Conservation (phyloP, 306 rosid genomes). For the Prosopis cineraria region DNA sequence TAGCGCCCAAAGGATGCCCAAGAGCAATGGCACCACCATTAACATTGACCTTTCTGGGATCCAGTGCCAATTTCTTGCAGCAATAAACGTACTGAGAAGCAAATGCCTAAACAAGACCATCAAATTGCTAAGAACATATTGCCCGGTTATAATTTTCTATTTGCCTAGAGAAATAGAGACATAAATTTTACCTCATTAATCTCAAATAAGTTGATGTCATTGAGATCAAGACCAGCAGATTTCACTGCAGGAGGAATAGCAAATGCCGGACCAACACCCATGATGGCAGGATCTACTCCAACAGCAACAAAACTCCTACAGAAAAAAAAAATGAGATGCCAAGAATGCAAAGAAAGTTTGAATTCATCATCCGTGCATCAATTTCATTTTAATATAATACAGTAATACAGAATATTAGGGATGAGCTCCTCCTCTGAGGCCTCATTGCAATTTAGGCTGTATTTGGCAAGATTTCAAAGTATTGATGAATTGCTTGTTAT, state of each 20-base stretch:
- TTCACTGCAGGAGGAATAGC: constrained; percentile 93
- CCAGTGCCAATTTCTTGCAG: constrained; percentile 80
- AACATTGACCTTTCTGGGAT: constrained; percentile 74
- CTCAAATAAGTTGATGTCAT: constrained; percentile 70
- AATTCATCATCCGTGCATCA: background rate
- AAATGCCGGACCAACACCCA: constrained; percentile 93
- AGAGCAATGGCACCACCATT: constrained; percentile 95
- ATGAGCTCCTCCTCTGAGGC: background rate
- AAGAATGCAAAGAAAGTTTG: background rate
- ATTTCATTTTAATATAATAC: background rate
- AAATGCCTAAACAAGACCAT: constrained; percentile 69
- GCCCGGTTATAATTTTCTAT: background rate
- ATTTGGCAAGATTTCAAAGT: background rate
- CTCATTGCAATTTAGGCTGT: background rate
- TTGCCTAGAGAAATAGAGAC: background rate
- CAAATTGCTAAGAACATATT: constrained; percentile 16
- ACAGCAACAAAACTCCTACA: constrained; percentile 88
- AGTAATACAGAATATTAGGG: background rate
- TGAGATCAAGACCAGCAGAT: constrained; percentile 85
- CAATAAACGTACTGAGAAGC: constrained; percentile 90
- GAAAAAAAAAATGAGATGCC: constrained; percentile 27
- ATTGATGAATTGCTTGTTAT: background rate
- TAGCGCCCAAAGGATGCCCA: constrained; percentile 95
- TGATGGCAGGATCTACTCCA: constrained; percentile 94
- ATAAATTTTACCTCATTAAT: constrained; percentile 70